A percentile compares a stretch with the other conserved stretches of the same genome.
Evolutionary conservation across 306 rosid species (phyloP).

Genomic region (Ziziphus jujuba): DNA sequence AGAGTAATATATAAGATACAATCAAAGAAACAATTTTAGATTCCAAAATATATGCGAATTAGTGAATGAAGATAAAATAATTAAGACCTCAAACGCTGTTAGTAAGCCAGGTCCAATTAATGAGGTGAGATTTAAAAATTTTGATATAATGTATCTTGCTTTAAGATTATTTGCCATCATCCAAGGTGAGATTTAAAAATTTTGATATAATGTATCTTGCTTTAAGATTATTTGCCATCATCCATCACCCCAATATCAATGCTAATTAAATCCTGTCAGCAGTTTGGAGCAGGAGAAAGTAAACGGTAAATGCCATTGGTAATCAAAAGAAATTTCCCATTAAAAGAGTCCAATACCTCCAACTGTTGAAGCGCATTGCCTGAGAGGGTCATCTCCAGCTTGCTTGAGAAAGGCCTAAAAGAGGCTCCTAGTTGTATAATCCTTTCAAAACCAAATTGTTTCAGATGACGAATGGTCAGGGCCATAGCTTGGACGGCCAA

Average conservation of each 20-base stretch:
- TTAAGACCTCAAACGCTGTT: background rate
- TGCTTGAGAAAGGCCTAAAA: conserved; percentile 78
- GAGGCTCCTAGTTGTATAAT: conserved; percentile 63
- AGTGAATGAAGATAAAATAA: too few relatives aligned
- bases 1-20: background rate
- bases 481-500: conserved; percentile 85
- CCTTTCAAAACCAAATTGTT: conserved; percentile 86
- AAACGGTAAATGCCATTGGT: background rate
- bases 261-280: background rate
- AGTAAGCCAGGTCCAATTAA: background rate
- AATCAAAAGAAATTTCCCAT: background rate
- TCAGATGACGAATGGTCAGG: conserved; percentile 69
- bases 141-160: conserved; percentile 5
- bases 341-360: conserved; percentile 54
- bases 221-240: background rate
- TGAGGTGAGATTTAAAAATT: background rate
- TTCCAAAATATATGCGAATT: too few relatives aligned
- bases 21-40: too few relatives aligned
- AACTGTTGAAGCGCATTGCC: conserved; percentile 89
- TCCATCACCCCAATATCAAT: conserved; percentile 1
- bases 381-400: conserved; percentile 78
- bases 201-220: background rate
- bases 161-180: too few relatives aligned
- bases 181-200: background rate
- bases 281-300: background rate